Base-by-base conservation (phyloP, 2,329 filamentous ascomycete genomes). In the Alternaria gaisen region DNA sequence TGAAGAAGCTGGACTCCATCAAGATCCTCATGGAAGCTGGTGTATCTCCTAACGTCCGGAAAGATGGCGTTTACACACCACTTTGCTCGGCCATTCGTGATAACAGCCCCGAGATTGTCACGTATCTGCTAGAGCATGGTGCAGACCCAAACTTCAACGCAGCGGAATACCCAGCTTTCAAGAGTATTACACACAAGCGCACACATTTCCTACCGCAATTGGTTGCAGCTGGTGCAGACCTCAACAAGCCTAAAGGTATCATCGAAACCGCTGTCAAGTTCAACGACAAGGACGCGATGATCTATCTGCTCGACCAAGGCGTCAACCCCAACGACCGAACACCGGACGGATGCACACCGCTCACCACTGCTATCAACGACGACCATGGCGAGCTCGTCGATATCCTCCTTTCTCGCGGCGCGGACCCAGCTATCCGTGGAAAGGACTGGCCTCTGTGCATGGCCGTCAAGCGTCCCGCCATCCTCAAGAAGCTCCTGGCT, bases 381-480 rank as follows among this genome's bases (percentile, higher is more conserved):
- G 83, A 87, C 70, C 83, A 84, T 3, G 71, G 81, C 24, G 87
- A 90, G 6, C 81, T 90, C 66, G 83, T 91, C 22, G 86, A 89
- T 40, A 73, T 85, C 11, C 81, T 90, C 1, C 80, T 90, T 7
- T 74, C 80, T 4, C 82, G 85, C 28, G 88, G 88, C 11, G 88
- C 87, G 0, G 86, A 90, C 61, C 86, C 88, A 5, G 85, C 86
- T 56, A 78, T 89, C 18, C 83, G 88, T 14, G 89, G 89, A 34
- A 82, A 90, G 68, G 88, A 91, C 71, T 92, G 89, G 89, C 90
- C 90, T 0, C 82, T 91, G 11, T 88, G 85, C 74, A 88, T 91
- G 86, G 88, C 89, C 0, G 88, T 91, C 51, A 83, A 82, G 61
- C 84, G 87, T 36, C 88, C 90, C 0, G 73, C 76, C 0, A 84